Base-by-base conservation (phyloP, 371 early-diverging fungal species). In the Mortierella sp. region DNA sequence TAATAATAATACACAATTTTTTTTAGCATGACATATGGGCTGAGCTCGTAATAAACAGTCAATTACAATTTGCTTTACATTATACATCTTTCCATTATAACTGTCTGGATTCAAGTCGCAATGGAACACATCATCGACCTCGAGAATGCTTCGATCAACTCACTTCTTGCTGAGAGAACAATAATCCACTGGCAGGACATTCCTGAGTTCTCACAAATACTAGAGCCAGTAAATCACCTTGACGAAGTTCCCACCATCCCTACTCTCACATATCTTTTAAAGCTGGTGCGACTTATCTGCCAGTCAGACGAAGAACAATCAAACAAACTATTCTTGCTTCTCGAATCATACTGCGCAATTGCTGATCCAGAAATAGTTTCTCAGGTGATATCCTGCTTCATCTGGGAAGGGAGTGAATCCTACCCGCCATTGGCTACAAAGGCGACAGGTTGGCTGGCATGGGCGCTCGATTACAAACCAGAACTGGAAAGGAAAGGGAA, bases 111-210 rank as follows among this genome's bases (percentile, higher is more conserved):
- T 43, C 37, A 43, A 17, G 12, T 29, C 51, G 45, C 49, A 55
- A 72, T 72, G 72, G 68, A 72, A 45, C 43, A 59, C 37, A 57
- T 68, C 49, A 61, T 56, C 42, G 64, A 72, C 15, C 54, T 49
- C 2, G 68, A 78, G 42, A 55, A 57, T 54, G 54, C 64, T 12
- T 49, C 72, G 26, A 61, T 78, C 61, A 72, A 68, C 31, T 53
- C 54, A 19, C 61, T 72, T 32, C 68, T 81, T 12, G 62, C 66
- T 32, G 75, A 75, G 29, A 58, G 56, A 55, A 75, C 76, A 4
- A 35, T 56, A 31, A 23, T 68, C 3, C 76, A 75, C 28, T 81
- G 82, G 82, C 72, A 72, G 42, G 72, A 75, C 43, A 68, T 61
- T 15, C 59, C 72, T 19, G 82, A 75, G 23, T 57, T 81, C 40